Evolutionary conservation across 2,329 filamentous ascomycete species (phyloP).

Genomic region (Harringtonia lauricola): DNA sequence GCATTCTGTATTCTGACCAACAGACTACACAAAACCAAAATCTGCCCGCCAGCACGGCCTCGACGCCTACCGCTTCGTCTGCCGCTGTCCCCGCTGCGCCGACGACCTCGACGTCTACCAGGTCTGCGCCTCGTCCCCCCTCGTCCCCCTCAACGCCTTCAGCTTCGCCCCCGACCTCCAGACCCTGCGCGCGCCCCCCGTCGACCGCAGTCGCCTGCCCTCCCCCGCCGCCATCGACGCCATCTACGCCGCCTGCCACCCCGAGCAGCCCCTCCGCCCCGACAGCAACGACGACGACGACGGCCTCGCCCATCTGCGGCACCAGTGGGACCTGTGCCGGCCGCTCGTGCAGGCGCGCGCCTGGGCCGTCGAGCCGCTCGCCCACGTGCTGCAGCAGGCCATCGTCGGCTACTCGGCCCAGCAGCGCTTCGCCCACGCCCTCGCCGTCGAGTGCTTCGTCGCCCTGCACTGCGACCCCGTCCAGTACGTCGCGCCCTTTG

Average conservation of each 20-base stretch:
- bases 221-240: conserved; percentile 15
- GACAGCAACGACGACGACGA: too few relatives aligned
- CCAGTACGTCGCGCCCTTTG: conserved; percentile 37
- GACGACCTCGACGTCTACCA: conserved; percentile 43
- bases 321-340: conserved; percentile 25
- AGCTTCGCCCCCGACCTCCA: conserved; percentile 31
- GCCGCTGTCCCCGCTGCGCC: conserved; percentile 36
- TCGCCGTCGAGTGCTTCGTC: conserved; percentile 36
- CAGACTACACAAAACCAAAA: conserved; percentile 37
- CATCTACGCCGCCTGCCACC: conserved; percentile 19
- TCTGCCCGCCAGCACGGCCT: conserved; percentile 30
- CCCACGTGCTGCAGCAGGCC: conserved; percentile 30
- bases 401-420: conserved; percentile 32
- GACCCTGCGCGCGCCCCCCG: conserved; percentile 19
- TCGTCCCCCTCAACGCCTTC: conserved; percentile 30
- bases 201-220: conserved; percentile 14
- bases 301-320: conserved; percentile 17
- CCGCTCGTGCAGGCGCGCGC: conserved; percentile 24
- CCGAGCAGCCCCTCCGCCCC: conserved; percentile 8
- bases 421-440: conserved; percentile 28
- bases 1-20: too few relatives aligned
- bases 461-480: conserved; percentile 38
- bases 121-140: conserved; percentile 30
- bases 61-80: conserved; percentile 39
- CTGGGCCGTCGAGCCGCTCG: conserved; percentile 40